These are phyloP conservation scores for Echites panduratus DNA, from an alignment of 257 asterid genomes.

Conservation along the genomic window DNA sequence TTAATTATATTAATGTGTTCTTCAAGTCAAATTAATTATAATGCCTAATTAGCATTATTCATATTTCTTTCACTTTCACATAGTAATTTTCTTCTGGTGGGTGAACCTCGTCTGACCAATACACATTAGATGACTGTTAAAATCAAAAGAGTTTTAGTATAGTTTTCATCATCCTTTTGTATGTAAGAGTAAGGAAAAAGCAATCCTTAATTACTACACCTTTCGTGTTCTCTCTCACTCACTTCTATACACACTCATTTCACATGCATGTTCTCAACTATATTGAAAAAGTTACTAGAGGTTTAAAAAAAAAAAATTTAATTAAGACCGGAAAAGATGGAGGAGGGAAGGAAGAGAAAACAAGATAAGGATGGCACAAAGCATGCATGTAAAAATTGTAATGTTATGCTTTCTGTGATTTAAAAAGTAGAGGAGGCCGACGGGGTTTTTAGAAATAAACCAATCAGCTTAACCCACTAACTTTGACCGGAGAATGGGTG, in stretches of 20 bases:
- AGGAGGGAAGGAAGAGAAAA: not conserved
- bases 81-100: slow-evolving; percentile 19
- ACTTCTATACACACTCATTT: too few relatives aligned
- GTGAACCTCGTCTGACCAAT: slow-evolving; percentile 18
- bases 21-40: too few relatives aligned
- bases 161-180: slow-evolving; percentile 44
- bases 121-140: slow-evolving; percentile 19
- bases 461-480: not conserved
- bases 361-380: slow-evolving; percentile 6
- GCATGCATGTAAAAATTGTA: slow-evolving; percentile 15
- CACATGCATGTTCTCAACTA: too few relatives aligned
- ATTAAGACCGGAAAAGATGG: too few relatives aligned
- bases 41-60: too few relatives aligned
- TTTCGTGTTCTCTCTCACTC: not conserved
- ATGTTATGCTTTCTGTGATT: slow-evolving; percentile 5
- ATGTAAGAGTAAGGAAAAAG: slow-evolving; percentile 42
- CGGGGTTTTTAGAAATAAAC: too few relatives aligned
- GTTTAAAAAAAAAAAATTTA: too few relatives aligned
- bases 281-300: slow-evolving; percentile 11
- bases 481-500: slow-evolving; percentile 14
- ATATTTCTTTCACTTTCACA: not conserved
- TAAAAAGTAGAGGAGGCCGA: too few relatives aligned
- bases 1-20: too few relatives aligned
- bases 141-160: slow-evolving; percentile 41
- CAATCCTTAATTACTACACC: too few relatives aligned